These are phyloP conservation scores for Apiospora arundinis DNA, from an alignment of 2,329 filamentous ascomycete species.

Conservation along the genomic window DNA sequence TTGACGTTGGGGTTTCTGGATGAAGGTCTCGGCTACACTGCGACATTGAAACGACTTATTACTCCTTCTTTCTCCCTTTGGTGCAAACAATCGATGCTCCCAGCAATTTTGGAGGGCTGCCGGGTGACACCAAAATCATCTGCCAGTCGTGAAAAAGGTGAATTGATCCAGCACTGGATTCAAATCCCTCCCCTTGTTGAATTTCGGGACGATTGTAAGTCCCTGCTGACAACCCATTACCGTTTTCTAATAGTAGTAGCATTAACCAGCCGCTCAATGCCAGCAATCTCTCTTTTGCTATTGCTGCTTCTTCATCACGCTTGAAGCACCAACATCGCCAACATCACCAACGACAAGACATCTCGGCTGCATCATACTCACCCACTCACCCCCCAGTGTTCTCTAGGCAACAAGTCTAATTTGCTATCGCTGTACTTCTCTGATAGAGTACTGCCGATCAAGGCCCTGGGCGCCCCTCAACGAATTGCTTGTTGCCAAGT, in stretches of 20 bases:
- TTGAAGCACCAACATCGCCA: neutral
- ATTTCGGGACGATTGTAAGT: neutral
- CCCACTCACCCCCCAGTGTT: neutral
- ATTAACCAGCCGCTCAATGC: neutral
- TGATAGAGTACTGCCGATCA: neutral
- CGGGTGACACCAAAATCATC: neutral
- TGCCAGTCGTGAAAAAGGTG: neutral
- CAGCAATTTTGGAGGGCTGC: neutral
- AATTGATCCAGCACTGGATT: neutral
- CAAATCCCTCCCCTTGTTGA: neutral
- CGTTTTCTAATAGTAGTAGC: neutral
- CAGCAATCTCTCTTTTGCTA: neutral
- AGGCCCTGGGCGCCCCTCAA: neutral
- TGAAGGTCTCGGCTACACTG: slow-evolving; percentile 17
- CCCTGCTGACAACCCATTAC: too few relatives aligned
- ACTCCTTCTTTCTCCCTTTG: slow-evolving; percentile 2
- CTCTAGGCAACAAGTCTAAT: neutral
- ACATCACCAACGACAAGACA: neutral
- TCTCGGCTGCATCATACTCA: too few relatives aligned
- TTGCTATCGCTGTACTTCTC: neutral
- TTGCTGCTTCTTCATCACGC: neutral
- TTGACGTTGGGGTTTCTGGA: slow-evolving; percentile 1
- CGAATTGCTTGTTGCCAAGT: neutral
- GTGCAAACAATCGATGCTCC: slow-evolving; percentile 10
- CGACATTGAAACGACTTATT: slow-evolving; percentile 15